These are phyloP conservation scores for Hysterium pulicare DNA, from an alignment of 2,329 filamentous ascomycete genomes.

Conservation along the genomic window DNA sequence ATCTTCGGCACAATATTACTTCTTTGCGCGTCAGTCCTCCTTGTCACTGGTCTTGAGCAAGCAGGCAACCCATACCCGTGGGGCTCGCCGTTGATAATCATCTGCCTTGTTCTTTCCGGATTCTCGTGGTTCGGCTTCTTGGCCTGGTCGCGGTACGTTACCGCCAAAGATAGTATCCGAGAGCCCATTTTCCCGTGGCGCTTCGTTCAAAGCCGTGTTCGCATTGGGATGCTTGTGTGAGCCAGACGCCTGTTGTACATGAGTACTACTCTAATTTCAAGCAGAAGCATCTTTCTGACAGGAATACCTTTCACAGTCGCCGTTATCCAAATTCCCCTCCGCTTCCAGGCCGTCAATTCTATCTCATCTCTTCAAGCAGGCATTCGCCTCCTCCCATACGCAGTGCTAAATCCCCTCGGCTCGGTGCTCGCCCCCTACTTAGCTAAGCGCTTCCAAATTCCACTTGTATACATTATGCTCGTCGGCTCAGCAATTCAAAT, in stretches of 20 bases:
- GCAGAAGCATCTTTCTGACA: slow-evolving; percentile 9
- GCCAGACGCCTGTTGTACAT: slow-evolving; percentile 1
- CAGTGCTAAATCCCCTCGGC: slow-evolving; percentile 9
- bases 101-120: slow-evolving; percentile 9
- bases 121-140: slow-evolving; percentile 14
- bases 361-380: slow-evolving; percentile 11
- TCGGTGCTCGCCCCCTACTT: slow-evolving; percentile 7
- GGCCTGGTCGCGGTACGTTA: slow-evolving; percentile 14
- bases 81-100: slow-evolving; percentile 9
- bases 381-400: slow-evolving; percentile 13
- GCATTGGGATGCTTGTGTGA: slow-evolving; percentile 10
- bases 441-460: slow-evolving; percentile 7
- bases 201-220: slow-evolving; percentile 4
- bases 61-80: slow-evolving; percentile 9
- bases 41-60: slow-evolving; percentile 17
- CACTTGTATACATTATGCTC: slow-evolving; percentile 9
- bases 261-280: not conserved
- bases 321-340: slow-evolving; percentile 16
- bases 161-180: not conserved
- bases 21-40: slow-evolving; percentile 12
- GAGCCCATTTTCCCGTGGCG: slow-evolving; percentile 16
- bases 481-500: slow-evolving; percentile 8
- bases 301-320: slow-evolving; percentile 10
- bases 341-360: slow-evolving; percentile 13
- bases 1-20: slow-evolving; percentile 13